phyloP scores from a whole-genome alignment of 208 protist genomes.

The Novymonas esmeraldas region DNA sequence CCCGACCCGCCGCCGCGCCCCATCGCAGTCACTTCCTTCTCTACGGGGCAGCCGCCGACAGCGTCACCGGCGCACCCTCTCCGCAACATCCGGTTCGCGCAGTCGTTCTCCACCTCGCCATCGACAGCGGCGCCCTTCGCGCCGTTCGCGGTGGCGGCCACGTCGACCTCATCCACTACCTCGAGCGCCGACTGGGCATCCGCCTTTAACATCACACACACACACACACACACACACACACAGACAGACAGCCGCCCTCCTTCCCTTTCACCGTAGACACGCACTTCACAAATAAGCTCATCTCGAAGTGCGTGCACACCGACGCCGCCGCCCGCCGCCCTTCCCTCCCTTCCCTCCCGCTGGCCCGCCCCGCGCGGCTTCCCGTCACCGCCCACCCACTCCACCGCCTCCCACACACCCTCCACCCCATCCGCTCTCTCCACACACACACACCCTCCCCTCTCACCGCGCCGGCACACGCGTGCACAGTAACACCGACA shows the following conservation, averaged over 20 bases:
- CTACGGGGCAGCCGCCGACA: not conserved
- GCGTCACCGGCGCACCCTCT: not conserved
- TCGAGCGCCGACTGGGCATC: constrained; percentile 49
- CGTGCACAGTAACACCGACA: not conserved
- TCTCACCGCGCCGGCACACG: not conserved
- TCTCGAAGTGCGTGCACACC: too few relatives aligned
- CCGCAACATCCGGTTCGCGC: not conserved
- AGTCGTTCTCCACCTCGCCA: constrained; percentile 52
- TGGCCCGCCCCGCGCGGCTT: too few relatives aligned
- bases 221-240: too few relatives aligned
- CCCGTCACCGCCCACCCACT: too few relatives aligned
- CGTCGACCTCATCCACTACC: constrained; percentile 74
- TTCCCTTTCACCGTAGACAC: too few relatives aligned
- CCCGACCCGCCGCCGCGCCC: constrained; percentile 1
- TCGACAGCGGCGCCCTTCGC: constrained; percentile 63
- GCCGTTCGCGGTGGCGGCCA: constrained; percentile 68
- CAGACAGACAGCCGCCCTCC: too few relatives aligned
- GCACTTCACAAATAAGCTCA: too few relatives aligned
- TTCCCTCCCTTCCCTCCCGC: too few relatives aligned
- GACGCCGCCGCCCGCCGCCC: too few relatives aligned
- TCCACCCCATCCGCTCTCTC: not conserved
- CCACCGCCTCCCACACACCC: too few relatives aligned
- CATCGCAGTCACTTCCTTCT: constrained; percentile 20
- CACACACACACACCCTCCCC: not conserved
- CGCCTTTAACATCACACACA: constrained; percentile 17